These are phyloP conservation scores for Aspergillus hancockii DNA, from an alignment of 495 filamentous ascomycete species.

Conservation along the genomic window DNA sequence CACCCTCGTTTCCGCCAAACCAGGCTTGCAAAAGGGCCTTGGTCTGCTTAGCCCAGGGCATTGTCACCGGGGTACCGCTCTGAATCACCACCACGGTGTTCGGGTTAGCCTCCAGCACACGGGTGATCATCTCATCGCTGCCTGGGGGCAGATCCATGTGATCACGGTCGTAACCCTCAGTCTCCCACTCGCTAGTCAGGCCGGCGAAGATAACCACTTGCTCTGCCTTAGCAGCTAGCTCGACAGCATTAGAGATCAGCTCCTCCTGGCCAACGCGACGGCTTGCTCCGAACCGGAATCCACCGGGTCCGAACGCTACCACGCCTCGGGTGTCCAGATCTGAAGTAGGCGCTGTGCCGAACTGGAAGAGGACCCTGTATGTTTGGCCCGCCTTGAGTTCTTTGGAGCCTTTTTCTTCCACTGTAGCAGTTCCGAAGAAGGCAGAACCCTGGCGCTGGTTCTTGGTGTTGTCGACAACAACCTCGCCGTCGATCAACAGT, in stretches of 20 bases:
- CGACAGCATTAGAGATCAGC: constrained; percentile 62
- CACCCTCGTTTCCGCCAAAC: constrained; percentile 69
- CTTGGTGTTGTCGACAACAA: constrained; percentile 69
- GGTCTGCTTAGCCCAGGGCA: constrained; percentile 75
- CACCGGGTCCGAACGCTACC: constrained; percentile 63
- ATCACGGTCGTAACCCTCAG: constrained; percentile 81
- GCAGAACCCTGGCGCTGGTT: constrained; percentile 60
- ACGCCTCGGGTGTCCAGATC: constrained; percentile 55
- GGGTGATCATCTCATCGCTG: constrained; percentile 72
- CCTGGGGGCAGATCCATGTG: constrained; percentile 80
- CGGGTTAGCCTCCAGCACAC: constrained; percentile 70
- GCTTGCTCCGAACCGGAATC: constrained; percentile 76
- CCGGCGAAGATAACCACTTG: constrained; percentile 80
- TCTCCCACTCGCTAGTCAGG: constrained; percentile 84
- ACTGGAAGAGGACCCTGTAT: constrained; percentile 63
- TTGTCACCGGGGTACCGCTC: constrained; percentile 79
- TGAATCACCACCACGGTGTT: constrained; percentile 78
- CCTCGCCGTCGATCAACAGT: constrained; percentile 65
- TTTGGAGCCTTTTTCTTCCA: constrained; percentile 60
- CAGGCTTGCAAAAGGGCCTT: constrained; percentile 74
- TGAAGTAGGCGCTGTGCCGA: constrained; percentile 63
- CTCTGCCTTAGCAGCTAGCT: constrained; percentile 62
- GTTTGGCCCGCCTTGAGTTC: constrained; percentile 58
- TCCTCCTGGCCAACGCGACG: constrained; percentile 67
- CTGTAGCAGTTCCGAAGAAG: constrained; percentile 62